phyloP scores from a whole-genome alignment of 345 rosid genomes.

The Hibiscus mutabilis region DNA sequence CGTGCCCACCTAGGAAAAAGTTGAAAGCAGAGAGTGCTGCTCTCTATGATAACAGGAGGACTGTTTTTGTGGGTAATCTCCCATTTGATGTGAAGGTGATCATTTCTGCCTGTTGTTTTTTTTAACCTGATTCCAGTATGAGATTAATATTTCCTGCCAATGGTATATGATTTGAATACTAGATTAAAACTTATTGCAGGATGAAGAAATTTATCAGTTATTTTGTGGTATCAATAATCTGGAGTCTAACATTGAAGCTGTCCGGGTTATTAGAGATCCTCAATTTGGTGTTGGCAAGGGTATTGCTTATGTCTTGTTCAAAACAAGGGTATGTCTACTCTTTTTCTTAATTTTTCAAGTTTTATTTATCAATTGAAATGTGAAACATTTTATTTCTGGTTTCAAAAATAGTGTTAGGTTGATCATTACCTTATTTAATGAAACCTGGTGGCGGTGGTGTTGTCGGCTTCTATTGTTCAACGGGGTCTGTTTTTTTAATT shows the following conservation, averaged over 20 bases:
- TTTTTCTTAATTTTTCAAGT: neutral
- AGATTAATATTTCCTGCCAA: neutral
- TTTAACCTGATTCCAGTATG: neutral
- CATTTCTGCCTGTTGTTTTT: neutral
- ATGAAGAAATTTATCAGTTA: slow-evolving; percentile 86
- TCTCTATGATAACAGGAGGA: slow-evolving; percentile 73
- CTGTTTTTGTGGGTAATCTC: slow-evolving; percentile 87
- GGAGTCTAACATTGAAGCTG: slow-evolving; percentile 72
- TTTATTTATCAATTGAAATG: neutral
- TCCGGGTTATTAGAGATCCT: slow-evolving; percentile 84
- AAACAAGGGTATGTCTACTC: slow-evolving; percentile 56
- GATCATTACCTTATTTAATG: neutral
- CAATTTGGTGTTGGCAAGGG: slow-evolving; percentile 87
- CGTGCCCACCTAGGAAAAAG: slow-evolving; percentile 94
- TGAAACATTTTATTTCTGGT: neutral
- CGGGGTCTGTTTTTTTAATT: neutral
- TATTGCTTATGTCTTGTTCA: slow-evolving; percentile 84
- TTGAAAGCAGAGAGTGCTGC: slow-evolving; percentile 52
- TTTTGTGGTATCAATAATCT: slow-evolving; percentile 52
- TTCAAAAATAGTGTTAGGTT: neutral
- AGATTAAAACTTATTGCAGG: slow-evolving; percentile 35
- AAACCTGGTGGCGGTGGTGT: neutral
- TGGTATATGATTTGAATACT: neutral
- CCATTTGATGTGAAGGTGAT: slow-evolving; percentile 95
- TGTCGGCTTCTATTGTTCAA: neutral